Evolutionary conservation across 2,329 filamentous ascomycete genomes (phyloP).

Genomic region (Harringtonia lauricola): DNA sequence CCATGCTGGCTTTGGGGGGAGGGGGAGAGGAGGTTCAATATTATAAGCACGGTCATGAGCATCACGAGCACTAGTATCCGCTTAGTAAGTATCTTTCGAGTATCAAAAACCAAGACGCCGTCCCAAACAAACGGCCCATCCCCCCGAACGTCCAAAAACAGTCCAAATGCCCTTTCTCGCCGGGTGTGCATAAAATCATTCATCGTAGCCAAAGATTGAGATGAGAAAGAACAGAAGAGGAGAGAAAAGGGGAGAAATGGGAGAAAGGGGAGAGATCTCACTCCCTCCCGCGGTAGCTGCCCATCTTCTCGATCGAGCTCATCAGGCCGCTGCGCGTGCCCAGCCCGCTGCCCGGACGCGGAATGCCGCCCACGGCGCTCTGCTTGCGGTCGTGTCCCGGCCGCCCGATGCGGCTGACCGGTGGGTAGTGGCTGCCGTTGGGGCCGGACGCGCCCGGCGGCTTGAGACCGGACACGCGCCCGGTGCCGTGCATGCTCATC

Average conservation of each 20-base stretch:
- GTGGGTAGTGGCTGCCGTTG: conserved; percentile 16
- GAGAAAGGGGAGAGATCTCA: neutral
- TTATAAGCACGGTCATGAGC: no score
- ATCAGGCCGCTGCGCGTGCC: conserved; percentile 54
- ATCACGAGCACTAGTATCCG: no score
- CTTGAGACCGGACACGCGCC: conserved; percentile 39
- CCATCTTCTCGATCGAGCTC: conserved; percentile 84
- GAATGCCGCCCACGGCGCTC: conserved; percentile 28
- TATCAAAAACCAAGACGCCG: no score
- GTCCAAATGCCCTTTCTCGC: no score
- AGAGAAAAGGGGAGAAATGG: neutral
- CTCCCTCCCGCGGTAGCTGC: conserved; percentile 41
- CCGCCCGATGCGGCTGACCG: conserved; percentile 37
- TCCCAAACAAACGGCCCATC: no score
- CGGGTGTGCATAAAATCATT: neutral
- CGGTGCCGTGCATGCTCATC: conserved; percentile 11
- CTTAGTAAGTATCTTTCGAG: no score
- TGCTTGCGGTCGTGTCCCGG: conserved; percentile 33
- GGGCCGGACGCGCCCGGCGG: conserved; percentile 38
- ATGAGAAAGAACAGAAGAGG: neutral
- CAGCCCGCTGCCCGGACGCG: conserved; percentile 37
- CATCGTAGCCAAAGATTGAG: neutral
- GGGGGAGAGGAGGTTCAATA: no score
- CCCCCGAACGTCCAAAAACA: neutral
- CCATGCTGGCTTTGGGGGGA: no score